Evolutionary conservation across 2,329 filamentous ascomycete genomes (phyloP).

Genomic region (Microdochium nivale): DNA sequence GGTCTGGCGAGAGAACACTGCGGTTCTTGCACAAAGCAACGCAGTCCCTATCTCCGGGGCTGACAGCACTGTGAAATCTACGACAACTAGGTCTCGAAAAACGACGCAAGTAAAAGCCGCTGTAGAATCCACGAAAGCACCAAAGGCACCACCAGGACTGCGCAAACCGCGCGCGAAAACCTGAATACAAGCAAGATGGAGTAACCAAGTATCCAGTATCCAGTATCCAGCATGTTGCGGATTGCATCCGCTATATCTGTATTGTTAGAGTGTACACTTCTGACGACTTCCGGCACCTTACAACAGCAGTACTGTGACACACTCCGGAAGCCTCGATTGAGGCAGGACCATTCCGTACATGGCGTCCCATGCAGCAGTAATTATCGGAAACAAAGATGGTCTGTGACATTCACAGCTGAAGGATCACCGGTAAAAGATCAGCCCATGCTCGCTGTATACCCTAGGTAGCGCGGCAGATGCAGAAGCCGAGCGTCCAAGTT

Average conservation of each 20-base stretch:
- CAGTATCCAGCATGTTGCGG: too few species aligned
- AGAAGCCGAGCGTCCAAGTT: background rate
- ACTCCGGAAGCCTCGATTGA: too few species aligned
- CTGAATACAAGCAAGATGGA: too few species aligned
- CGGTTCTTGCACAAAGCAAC: slow-evolving; percentile 10
- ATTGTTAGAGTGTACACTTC: too few species aligned
- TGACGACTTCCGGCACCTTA: too few species aligned
- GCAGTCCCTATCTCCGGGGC: background rate
- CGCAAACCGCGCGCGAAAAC: too few species aligned
- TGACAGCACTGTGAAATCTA: background rate
- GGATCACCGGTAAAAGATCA: background rate
- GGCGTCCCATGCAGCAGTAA: too few species aligned
- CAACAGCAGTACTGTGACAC: too few species aligned
- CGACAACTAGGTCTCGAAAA: background rate
- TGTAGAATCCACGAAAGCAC: background rate
- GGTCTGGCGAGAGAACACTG: slow-evolving; percentile 60
- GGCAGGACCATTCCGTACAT: too few species aligned
- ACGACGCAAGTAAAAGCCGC: background rate
- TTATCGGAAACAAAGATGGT: too few species aligned
- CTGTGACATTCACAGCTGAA: background rate
- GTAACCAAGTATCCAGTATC: too few species aligned
- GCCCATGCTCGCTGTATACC: background rate
- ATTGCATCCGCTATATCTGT: too few species aligned
- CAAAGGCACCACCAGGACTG: background rate
- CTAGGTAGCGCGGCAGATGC: background rate